phyloP scores from a whole-genome alignment of 2,329 filamentous ascomycete species.

The Fusarium hostae region DNA sequence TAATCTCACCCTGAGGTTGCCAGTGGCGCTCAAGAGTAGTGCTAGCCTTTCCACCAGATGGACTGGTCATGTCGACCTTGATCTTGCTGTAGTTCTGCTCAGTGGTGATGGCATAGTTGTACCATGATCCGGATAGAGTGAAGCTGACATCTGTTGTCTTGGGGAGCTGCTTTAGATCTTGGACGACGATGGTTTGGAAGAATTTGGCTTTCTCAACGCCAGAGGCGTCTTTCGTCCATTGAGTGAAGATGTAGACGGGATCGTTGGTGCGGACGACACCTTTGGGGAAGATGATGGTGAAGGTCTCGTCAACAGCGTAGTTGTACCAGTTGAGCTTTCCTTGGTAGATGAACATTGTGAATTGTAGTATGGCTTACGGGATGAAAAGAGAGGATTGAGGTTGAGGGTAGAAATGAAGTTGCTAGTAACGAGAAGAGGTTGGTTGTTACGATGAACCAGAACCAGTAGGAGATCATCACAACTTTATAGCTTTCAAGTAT shows the following conservation, averaged over 20 bases:
- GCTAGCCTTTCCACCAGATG: fast-evolving
- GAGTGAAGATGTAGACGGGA: no score
- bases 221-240: no score
- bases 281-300: no score
- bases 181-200: fast-evolving
- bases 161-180: fast-evolving
- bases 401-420: not conserved
- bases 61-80: fast-evolving
- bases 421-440: not conserved
- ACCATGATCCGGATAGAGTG: fast-evolving
- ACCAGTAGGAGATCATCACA: not conserved
- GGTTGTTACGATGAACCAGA: not conserved
- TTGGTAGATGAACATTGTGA: no score
- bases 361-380: no score
- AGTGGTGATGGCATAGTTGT: not conserved
- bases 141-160: fast-evolving
- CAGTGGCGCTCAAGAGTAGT: fast-evolving
- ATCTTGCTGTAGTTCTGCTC: not conserved
- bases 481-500: not conserved
- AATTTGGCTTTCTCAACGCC: no score
- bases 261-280: no score
- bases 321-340: no score
- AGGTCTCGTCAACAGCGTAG: no score
- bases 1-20: not conserved
- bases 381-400: not conserved